A percentile compares a stretch with the other conserved stretches of the same genome.
phyloP scores from a whole-genome alignment of 140 eudicot species.

The Stevia rebaudiana region DNA sequence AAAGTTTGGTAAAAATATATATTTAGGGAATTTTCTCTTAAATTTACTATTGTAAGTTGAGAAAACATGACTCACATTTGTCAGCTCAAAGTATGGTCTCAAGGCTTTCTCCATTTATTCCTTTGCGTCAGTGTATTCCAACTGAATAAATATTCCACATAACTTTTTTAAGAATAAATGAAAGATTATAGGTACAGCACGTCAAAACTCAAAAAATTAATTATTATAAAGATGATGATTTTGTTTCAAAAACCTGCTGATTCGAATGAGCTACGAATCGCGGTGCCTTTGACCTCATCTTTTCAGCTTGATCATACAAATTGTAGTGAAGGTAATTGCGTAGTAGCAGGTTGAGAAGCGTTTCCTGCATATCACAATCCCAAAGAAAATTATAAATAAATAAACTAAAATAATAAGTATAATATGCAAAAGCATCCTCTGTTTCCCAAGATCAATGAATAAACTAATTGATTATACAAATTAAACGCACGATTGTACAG shows the following conservation, averaged over 20 bases:
- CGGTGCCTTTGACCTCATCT: conserved; percentile 95
- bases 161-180: too few species aligned
- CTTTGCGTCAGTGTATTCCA: conserved; percentile 96
- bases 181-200: conserved; percentile 95
- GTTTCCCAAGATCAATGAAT: too few species aligned
- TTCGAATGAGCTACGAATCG: conserved; percentile 98
- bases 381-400: background rate
- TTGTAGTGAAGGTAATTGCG: conserved; percentile 95
- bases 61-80: conserved; percentile 92
- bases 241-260: conserved; percentile 61
- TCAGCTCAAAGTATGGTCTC: conserved; percentile 97
- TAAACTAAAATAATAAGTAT: too few species aligned
- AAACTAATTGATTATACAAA: too few species aligned
- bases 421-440: too few species aligned
- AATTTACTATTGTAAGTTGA: too few species aligned
- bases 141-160: conserved; percentile 91
- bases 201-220: conserved; percentile 64
- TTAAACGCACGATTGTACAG: too few species aligned
- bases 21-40: too few species aligned
- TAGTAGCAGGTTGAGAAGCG: conserved; percentile 84
- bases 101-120: conserved; percentile 94
- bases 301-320: conserved; percentile 95
- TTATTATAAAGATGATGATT: background rate
- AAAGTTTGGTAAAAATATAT: too few species aligned
- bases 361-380: conserved; percentile 48